These are phyloP conservation scores for Paraglomus occultum DNA, from an alignment of 192 early-diverging fungal species.

Conservation along the genomic window DNA sequence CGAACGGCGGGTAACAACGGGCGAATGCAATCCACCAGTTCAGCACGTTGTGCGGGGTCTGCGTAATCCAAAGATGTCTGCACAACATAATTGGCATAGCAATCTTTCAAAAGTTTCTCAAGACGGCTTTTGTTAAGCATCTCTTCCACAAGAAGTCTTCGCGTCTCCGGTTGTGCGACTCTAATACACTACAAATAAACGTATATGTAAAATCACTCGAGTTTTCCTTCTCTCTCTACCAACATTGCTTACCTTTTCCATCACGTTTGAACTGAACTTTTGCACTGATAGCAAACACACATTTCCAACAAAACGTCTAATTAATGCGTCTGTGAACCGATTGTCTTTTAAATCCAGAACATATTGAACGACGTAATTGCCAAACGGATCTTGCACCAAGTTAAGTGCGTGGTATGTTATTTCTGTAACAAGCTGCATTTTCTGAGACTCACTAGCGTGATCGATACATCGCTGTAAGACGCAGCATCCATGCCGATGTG, in stretches of 20 bases:
- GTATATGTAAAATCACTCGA: neutral
- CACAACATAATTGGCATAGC: constrained; percentile 89
- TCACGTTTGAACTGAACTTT: constrained; percentile 91
- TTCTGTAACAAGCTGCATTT: constrained; percentile 72
- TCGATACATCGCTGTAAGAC: constrained; percentile 91
- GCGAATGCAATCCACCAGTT: constrained; percentile 76
- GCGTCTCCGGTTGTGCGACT: constrained; percentile 67
- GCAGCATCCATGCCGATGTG: constrained; percentile 89
- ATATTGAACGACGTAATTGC: constrained; percentile 93
- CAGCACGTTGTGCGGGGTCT: constrained; percentile 63
- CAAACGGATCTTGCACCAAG: constrained; percentile 86
- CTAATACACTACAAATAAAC: constrained; percentile 68
- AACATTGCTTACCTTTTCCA: constrained; percentile 70
- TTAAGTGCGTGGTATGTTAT: constrained; percentile 70
- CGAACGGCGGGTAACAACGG: constrained; percentile 80
- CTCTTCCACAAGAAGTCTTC: constrained; percentile 69
- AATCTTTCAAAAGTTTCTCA: constrained; percentile 80
- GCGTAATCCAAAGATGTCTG: constrained; percentile 86
- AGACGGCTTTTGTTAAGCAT: constrained; percentile 70
- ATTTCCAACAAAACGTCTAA: constrained; percentile 71
- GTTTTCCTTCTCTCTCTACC: neutral
- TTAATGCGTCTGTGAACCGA: constrained; percentile 66
- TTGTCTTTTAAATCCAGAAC: constrained; percentile 75
- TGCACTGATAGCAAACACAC: constrained; percentile 79
- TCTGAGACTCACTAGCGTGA: constrained; percentile 68